Base-by-base conservation (phyloP, 768 basidiomycete species). In the Pleurotus platypus region DNA sequence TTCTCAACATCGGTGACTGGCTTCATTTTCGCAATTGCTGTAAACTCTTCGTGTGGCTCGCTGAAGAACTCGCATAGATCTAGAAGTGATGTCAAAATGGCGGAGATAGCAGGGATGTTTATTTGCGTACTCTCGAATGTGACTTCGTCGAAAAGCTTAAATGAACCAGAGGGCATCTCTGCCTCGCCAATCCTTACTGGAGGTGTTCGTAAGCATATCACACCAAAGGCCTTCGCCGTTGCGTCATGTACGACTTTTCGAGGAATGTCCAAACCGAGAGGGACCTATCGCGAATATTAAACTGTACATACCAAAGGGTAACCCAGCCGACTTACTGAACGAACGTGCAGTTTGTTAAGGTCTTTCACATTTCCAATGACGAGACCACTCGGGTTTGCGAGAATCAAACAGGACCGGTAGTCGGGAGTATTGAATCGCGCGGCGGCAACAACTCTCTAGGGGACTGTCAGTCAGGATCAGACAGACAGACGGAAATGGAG, bases 341-440 rank as follows among this genome's bases (percentile, higher is more conserved):
- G 84, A 46, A 95, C 84, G 63, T 95, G 89, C 68, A 94, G 77
- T 68, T 90, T 90, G 60, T 90, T 83, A 9, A 92, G 73, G 58
- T 87, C 80, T 30, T 75, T 72, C 11, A 92, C 78, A 4, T 73
- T 73, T 6, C 92, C 93, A 46, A 96, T 81, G 48, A 81, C 70
- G 13, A 94, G 69, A 0, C 78, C 73, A 4, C 75, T 74, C 0
- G 77, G 66, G 2, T 82, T 79, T 8, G 82, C 82, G 43, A 93
- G 67, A 18, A 89, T 63, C n/a, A 92, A 68, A 1, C 85, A 81
- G 0, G 77, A 73, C 20, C 70, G 68, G 70, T 83, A 85, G 5
- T 65, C 66, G 40, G 63, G 57, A 3, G 79, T 77, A 57, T 84
- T 79, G 18, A 92, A 58, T 27, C 69, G 69, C 1, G 77, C 73